Base-by-base conservation (phyloP, 2,329 filamentous ascomycete species). In the Aureobasidium subglaciale region DNA sequence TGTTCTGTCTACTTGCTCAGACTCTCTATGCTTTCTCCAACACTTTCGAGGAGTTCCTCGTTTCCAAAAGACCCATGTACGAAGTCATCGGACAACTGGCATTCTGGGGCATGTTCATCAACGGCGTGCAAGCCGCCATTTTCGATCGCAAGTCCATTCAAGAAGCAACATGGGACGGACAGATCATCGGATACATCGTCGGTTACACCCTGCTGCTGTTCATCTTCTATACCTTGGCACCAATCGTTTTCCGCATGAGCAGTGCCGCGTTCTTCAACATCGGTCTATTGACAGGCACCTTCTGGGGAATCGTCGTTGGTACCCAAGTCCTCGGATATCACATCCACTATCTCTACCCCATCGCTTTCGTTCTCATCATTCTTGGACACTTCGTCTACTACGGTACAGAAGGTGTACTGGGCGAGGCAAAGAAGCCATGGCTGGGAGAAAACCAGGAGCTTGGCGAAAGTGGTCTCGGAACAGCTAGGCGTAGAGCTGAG, bases 241-340 rank as follows among this genome's bases (percentile, higher is more conserved):
- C 93, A 0, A 74, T 97, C 55, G 80, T 99, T 60, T 85, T 97
- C 72, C 88, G 93, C 61, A 87, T 97, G 75, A 87, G 87, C 25
- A 88, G 83, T 15, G 93, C 93, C 2, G 92, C 91, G 18, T 96
- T 99, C 74, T 95, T 96, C 77, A 95, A 99, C 72, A 95, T 97
- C 65, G 92, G 87, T 7, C 77, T 99, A 61, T 78, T 99, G 58
- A 97, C 93, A 2, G 89, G 85, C 64, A 96, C 95, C 73, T 97
- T 97, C 75, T 99, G 93, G 93, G 91, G 90, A 61, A 87, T 95
- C 59, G 87, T 95, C 62, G 92, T 99, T 63, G 93, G 93, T 48
- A 83, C 95, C 63, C 81, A 85, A 68, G 88, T 97, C 46, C 95
- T 99, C 66, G 83, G 86, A 41, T 82, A 87, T 63, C 72, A 72